phyloP scores from a whole-genome alignment of 73 alveolate species.

The Diophrys appendiculata region DNA sequence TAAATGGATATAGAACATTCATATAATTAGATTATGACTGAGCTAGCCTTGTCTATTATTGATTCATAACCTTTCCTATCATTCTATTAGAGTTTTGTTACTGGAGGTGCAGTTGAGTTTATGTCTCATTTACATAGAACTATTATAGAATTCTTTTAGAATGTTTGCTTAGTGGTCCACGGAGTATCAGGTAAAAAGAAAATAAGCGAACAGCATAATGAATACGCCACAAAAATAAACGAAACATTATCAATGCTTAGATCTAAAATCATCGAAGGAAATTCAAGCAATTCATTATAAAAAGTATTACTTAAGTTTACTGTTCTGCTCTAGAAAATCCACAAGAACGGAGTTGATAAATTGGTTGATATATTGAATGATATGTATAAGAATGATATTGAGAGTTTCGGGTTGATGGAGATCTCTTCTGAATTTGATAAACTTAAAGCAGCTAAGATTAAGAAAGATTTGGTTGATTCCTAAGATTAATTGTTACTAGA shows the following conservation, averaged over 20 bases:
- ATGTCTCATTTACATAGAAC: background rate
- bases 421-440: slow-evolving; percentile 12
- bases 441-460: background rate
- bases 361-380: background rate
- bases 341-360: slow-evolving; percentile 12
- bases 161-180: too few relatives aligned
- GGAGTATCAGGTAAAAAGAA: too few relatives aligned
- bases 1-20: too few relatives aligned
- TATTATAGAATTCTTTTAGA: background rate
- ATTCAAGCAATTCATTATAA: too few relatives aligned
- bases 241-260: too few relatives aligned
- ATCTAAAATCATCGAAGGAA: too few relatives aligned
- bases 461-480: background rate
- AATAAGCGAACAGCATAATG: too few relatives aligned
- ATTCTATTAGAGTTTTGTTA: background rate
- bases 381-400: background rate
- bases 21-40: background rate
- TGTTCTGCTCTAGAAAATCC: slow-evolving; percentile 7
- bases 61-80: background rate
- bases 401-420: background rate
- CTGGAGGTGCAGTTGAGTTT: background rate
- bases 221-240: too few relatives aligned
- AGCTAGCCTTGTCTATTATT: background rate
- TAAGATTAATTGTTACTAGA: background rate
- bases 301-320: too few relatives aligned